These are phyloP conservation scores for Vigna mungo DNA, from an alignment of 306 rosid genomes.

Conservation along the genomic window DNA sequence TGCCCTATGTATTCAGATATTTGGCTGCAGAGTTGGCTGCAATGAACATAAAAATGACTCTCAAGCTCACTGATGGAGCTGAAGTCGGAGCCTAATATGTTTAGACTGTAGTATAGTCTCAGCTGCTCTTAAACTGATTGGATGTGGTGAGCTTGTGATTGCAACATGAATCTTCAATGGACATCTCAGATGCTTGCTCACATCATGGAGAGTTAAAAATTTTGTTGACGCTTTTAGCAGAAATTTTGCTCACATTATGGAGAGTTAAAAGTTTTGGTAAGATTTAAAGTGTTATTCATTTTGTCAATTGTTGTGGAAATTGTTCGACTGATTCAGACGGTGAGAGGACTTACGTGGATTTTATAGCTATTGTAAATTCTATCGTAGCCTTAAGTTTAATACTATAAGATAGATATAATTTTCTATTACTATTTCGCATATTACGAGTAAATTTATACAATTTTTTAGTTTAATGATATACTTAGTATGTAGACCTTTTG, in stretches of 20 bases:
- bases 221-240: conserved; percentile 15
- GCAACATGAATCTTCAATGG: conserved; percentile 10
- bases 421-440: background rate
- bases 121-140: conserved; percentile 20
- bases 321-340: conserved; percentile 6
- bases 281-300: background rate
- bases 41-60: conserved; percentile 91
- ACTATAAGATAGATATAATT: background rate
- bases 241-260: conserved; percentile 3
- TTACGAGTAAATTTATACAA: background rate
- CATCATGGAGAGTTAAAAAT: conserved; percentile 25
- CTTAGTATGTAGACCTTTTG: background rate
- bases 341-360: conserved; percentile 3
- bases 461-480: background rate
- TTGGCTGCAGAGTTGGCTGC: conserved; percentile 95
- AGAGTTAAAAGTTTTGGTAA: conserved; percentile 35
- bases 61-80: conserved; percentile 56
- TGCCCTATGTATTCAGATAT: conserved; percentile 91
- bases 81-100: conserved; percentile 49
- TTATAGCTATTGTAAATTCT: background rate
- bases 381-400: background rate
- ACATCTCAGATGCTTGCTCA: conserved; percentile 10
- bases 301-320: conserved; percentile 27
- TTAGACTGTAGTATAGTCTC: conserved; percentile 6
- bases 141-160: conserved; percentile 19